phyloP scores from a whole-genome alignment of 352 stramenopile genomes.

The Phytophthora sp. region DNA sequence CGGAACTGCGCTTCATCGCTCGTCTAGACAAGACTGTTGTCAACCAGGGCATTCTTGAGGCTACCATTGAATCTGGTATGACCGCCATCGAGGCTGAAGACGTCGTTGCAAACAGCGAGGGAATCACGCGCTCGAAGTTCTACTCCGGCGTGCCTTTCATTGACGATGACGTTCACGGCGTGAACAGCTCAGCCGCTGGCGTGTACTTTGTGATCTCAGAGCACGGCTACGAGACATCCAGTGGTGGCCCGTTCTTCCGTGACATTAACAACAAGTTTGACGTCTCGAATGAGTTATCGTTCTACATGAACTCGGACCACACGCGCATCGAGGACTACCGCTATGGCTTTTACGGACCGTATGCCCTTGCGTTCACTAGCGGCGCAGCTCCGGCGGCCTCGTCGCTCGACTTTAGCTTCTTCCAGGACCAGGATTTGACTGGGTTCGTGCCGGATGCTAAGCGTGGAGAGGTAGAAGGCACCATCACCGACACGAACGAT shows the following conservation, averaged over 20 bases:
- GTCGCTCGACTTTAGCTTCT: conserved; percentile 47
- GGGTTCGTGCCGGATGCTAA: conserved; percentile 43
- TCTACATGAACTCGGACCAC: conserved; percentile 73
- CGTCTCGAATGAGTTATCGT: conserved; percentile 53
- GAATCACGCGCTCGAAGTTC: conserved; percentile 48
- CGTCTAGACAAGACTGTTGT: conserved; percentile 46
- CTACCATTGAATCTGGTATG: conserved; percentile 40
- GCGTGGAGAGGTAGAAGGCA: conserved; percentile 39
- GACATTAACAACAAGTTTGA: conserved; percentile 68
- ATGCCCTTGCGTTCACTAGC: conserved; percentile 50
- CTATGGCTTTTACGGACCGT: conserved; percentile 59
- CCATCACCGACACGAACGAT: conserved; percentile 38
- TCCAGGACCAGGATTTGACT: conserved; percentile 38
- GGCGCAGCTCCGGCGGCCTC: conserved; percentile 26
- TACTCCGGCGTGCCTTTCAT: conserved; percentile 48
- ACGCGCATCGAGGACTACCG: conserved; percentile 61
- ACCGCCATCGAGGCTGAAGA: conserved; percentile 51
- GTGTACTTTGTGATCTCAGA: conserved; percentile 64
- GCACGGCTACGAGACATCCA: conserved; percentile 50
- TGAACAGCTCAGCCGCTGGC: conserved; percentile 37
- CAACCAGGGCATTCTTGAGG: conserved; percentile 37
- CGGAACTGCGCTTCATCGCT: conserved; percentile 55
- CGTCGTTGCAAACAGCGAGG: conserved; percentile 34
- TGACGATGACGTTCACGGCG: conserved; percentile 46
- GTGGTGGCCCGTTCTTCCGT: conserved; percentile 52